phyloP scores from a whole-genome alignment of 129 eudicot species.

The Logfia minima region DNA sequence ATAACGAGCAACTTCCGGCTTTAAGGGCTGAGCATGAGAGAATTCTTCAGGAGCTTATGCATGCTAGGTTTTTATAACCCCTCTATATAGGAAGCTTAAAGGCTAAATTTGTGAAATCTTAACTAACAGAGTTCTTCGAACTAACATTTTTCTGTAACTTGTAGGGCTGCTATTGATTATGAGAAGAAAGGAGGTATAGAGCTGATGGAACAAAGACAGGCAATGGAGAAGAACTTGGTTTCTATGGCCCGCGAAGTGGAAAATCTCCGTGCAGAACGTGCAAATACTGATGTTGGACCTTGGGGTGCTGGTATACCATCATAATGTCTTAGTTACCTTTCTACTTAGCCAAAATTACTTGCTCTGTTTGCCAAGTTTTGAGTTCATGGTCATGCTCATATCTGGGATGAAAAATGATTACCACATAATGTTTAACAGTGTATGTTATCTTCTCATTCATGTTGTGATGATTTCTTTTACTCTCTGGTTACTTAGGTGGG shows the following conservation, averaged over 20 bases:
- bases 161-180: slow-evolving; percentile 80
- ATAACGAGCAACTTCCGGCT: slow-evolving; percentile 71
- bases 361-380: slow-evolving; percentile 14
- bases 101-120: slow-evolving; percentile 3
- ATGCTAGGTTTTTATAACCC: slow-evolving; percentile 58
- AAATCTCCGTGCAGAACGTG: slow-evolving; percentile 77
- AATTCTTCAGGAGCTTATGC: slow-evolving; percentile 79
- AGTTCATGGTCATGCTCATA: slow-evolving; percentile 20
- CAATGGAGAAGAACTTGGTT: slow-evolving; percentile 81
- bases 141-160: slow-evolving; percentile 18
- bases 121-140: neutral
- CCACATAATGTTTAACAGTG: neutral
- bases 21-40: slow-evolving; percentile 75
- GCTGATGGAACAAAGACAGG: slow-evolving; percentile 78
- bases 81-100: slow-evolving; percentile 14
- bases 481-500: slow-evolving; percentile 51
- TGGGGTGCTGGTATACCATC: slow-evolving; percentile 64
- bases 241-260: slow-evolving; percentile 90
- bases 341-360: slow-evolving; percentile 15
- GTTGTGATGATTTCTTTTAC: neutral
- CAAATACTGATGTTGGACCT: slow-evolving; percentile 59
- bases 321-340: slow-evolving; percentile 19
- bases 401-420: neutral
- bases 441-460: neutral
- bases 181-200: slow-evolving; percentile 84